A percentile compares a stretch with the other conserved stretches of the same genome.
Evolutionary conservation across 352 stramenopile genomes (phyloP).

Genomic region (Phytophthora fragariaefolia): DNA sequence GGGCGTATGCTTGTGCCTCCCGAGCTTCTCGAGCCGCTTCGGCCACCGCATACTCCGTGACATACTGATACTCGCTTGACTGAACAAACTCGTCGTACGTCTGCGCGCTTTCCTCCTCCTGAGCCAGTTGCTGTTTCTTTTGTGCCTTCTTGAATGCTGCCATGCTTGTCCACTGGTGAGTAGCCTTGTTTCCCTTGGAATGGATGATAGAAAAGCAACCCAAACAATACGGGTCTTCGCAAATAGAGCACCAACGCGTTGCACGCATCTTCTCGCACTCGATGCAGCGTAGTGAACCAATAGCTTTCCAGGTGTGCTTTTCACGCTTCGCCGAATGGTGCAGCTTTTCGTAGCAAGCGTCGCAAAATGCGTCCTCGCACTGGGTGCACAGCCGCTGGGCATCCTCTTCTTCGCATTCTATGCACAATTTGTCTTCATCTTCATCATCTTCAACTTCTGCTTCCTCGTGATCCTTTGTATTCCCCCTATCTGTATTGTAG

Average conservation of each 20-base stretch:
- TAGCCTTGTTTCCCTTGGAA: slow-evolving; percentile 79
- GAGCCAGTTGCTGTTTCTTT: slow-evolving; percentile 38
- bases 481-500: not conserved
- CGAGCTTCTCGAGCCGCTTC: slow-evolving; percentile 26
- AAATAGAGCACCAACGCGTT: slow-evolving; percentile 77
- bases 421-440: slow-evolving; percentile 69
- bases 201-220: slow-evolving; percentile 88
- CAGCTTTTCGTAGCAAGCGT: slow-evolving; percentile 79
- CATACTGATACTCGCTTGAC: slow-evolving; percentile 83
- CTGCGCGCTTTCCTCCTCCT: slow-evolving; percentile 65
- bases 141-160: slow-evolving; percentile 58
- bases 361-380: slow-evolving; percentile 83
- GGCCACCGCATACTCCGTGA: slow-evolving; percentile 53
- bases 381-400: slow-evolving; percentile 69
- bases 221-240: slow-evolving; percentile 82
- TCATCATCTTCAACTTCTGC: slow-evolving; percentile 45
- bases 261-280: slow-evolving; percentile 89
- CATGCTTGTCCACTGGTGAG: slow-evolving; percentile 79
- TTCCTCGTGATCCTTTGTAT: slow-evolving; percentile 15
- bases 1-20: slow-evolving; percentile 26
- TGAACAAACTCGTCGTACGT: slow-evolving; percentile 81
- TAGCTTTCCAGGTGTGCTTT: slow-evolving; percentile 79
- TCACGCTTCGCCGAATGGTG: slow-evolving; percentile 75
- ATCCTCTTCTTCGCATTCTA: slow-evolving; percentile 84
- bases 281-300: slow-evolving; percentile 78